phyloP scores from a whole-genome alignment of 1,284 basidiomycete genomes.

The Cerioporus squamosus region DNA sequence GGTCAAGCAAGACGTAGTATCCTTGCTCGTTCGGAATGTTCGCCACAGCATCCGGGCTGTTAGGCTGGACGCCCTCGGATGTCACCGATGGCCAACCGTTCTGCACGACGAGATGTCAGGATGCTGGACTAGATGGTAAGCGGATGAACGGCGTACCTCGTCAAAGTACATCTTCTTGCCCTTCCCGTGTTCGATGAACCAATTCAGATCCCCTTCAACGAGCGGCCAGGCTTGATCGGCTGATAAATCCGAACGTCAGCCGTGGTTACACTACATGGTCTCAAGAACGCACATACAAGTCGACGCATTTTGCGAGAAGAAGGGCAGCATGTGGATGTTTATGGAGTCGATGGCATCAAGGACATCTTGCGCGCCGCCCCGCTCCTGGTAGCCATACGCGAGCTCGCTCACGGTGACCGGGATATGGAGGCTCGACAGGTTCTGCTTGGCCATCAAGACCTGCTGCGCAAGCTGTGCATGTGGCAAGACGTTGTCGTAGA shows the following conservation, averaged over 20 bases:
- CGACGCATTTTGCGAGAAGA: constrained; percentile 65
- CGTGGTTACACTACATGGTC: background rate
- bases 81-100: constrained; percentile 76
- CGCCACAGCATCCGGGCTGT: constrained; percentile 54
- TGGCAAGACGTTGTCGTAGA: constrained; percentile 65
- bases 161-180: constrained; percentile 77
- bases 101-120: constrained; percentile 37
- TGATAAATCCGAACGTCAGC: constrained; percentile 26
- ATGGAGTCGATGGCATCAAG: constrained; percentile 69
- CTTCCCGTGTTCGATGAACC: constrained; percentile 60
- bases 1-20: constrained; percentile 70
- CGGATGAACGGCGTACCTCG: constrained; percentile 47
- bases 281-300: constrained; percentile 47
- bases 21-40: constrained; percentile 64
- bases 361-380: constrained; percentile 58
- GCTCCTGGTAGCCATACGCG: constrained; percentile 53
- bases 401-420: constrained; percentile 67
- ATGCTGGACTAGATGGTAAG: background rate
- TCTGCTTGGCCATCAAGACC: constrained; percentile 53
- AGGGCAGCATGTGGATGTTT: constrained; percentile 76
- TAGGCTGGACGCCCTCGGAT: constrained; percentile 62
- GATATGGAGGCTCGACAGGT: constrained; percentile 57
- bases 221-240: constrained; percentile 64
- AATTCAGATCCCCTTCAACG: constrained; percentile 61
- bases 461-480: constrained; percentile 58